Conservation (phyloP, 2,329 filamentous ascomycete genomes). For the Phoma sp. region DNA sequence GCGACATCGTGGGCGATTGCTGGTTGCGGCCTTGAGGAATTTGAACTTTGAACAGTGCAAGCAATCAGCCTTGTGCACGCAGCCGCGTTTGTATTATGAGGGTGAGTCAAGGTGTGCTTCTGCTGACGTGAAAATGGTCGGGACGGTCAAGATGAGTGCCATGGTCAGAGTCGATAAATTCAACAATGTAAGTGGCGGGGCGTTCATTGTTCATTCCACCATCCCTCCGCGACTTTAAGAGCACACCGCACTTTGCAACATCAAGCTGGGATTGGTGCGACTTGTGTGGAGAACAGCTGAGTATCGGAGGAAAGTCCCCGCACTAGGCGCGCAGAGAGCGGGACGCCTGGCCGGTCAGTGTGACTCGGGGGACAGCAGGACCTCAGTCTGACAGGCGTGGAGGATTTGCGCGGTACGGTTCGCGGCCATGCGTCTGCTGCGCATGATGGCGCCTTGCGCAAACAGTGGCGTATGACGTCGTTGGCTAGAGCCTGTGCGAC, state of each 20-base stretch:
- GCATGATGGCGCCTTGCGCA: conserved; percentile 14
- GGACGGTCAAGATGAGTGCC: conserved; percentile 3
- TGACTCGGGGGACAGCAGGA: conserved; percentile 6
- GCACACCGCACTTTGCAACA: conserved; percentile 15
- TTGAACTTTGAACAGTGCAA: not conserved
- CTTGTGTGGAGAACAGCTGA: conserved; percentile 9
- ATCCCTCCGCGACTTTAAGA: conserved; percentile 12
- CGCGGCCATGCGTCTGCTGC: conserved; percentile 8
- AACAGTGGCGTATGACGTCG: conserved; percentile 15
- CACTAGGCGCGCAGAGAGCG: conserved; percentile 4
- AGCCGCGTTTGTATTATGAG: conserved; percentile 3
- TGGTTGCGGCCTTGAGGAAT: not conserved
- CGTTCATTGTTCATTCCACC: conserved; percentile 17
- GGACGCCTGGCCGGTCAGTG: conserved; percentile 10
- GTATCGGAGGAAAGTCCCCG: conserved; percentile 2
- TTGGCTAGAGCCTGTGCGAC: not conserved
- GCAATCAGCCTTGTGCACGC: conserved; percentile 12
- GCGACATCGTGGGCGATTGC: conserved; percentile 13
- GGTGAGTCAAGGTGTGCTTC: conserved; percentile 8
- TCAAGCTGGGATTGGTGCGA: conserved; percentile 12
- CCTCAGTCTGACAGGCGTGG: conserved; percentile 11
- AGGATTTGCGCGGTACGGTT: conserved; percentile 8
- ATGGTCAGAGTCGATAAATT: conserved; percentile 14
- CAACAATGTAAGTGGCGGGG: conserved; percentile 16
- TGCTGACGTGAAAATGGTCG: conserved; percentile 5